Evolutionary conservation across 1,284 basidiomycete species (phyloP).

Genomic region (Puccinia horiana): DNA sequence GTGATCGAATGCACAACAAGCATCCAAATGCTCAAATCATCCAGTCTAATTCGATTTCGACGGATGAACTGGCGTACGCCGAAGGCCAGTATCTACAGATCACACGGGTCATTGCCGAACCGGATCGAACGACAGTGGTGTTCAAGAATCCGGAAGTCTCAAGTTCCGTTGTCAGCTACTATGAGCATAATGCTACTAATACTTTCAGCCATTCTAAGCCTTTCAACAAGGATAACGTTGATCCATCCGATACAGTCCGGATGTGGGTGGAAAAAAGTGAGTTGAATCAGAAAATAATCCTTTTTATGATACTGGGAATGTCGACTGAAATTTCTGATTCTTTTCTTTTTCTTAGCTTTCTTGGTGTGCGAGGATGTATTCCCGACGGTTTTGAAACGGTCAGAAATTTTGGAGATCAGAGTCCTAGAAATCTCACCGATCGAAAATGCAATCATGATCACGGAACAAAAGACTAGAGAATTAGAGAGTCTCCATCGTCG

Average conservation of each 20-base stretch:
- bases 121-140: slow-evolving; percentile 73
- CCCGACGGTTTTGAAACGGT: slow-evolving; percentile 85
- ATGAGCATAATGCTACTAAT: slow-evolving; percentile 69
- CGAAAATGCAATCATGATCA: slow-evolving; percentile 77
- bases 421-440: slow-evolving; percentile 81
- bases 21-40: slow-evolving; percentile 82
- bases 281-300: slow-evolving; percentile 55
- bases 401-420: slow-evolving; percentile 77
- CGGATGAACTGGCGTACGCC: slow-evolving; percentile 77
- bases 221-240: slow-evolving; percentile 64
- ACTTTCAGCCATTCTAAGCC: slow-evolving; percentile 69
- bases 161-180: slow-evolving; percentile 75
- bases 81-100: slow-evolving; percentile 74
- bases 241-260: slow-evolving; percentile 43
- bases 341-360: slow-evolving; percentile 37
- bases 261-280: slow-evolving; percentile 63
- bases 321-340: background rate
- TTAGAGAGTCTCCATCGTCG: slow-evolving; percentile 70
- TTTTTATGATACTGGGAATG: slow-evolving; percentile 80
- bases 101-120: slow-evolving; percentile 79
- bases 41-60: slow-evolving; percentile 73
- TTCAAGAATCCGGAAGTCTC: slow-evolving; percentile 85
- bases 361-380: slow-evolving; percentile 72
- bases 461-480: slow-evolving; percentile 75
- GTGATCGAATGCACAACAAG: slow-evolving; percentile 88